Base-by-base conservation (phyloP, 1,139 yeast genomes). In the Ogataea hybrid region DNA sequence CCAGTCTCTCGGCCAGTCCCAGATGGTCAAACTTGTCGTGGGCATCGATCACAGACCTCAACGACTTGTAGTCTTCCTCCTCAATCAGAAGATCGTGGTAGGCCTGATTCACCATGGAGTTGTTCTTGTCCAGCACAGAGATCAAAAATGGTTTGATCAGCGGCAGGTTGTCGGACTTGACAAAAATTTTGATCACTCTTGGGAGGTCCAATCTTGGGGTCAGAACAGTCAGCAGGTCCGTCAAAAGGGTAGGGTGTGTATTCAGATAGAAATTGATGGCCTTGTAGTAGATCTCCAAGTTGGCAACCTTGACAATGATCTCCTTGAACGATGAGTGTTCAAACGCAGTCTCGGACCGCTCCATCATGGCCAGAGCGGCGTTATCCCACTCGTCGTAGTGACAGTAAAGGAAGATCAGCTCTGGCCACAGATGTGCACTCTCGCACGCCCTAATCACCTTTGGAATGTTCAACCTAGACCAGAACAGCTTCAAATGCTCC, bases 311-410 rank as follows among this genome's bases (percentile, higher is more conserved):
- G 52, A 88, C 96, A 54, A 94, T 74, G 44, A 92, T 82, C 63
- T 92, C 97, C 72, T 92, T 92, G 75, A 94, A 92, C 37, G 95
- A 85, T 30, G 81, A 70, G 64, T 92, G 98, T 57, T 94, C 98
- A 62, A 92, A 90, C 14, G 96, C 92, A 56, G 85, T 86, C 49
- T 94, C 89, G 4, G 96, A 84, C 63, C 81, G 89, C 65, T 92
- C 96, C 73, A 92, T 92, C 92, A 92, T 88, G n/a, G 97, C 83
- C 65, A 92, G 76, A 32, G 97, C 92, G 49, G 98, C 98, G 64
- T 92, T 92, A 68, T 94, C 99, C 96, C 97, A 94, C 71, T 94
- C 98, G 64, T 92, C 98, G 64, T 92, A 92, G 66, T 92, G 99
- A 62, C 97, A 90, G 70, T 92, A 90, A 63, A 92, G 74, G 80